A percentile compares a stretch with the other conserved stretches of the same genome.
These are phyloP conservation scores for Zygoascus biomembranicola DNA, from an alignment of 805 yeast species.

Conservation along the genomic window DNA sequence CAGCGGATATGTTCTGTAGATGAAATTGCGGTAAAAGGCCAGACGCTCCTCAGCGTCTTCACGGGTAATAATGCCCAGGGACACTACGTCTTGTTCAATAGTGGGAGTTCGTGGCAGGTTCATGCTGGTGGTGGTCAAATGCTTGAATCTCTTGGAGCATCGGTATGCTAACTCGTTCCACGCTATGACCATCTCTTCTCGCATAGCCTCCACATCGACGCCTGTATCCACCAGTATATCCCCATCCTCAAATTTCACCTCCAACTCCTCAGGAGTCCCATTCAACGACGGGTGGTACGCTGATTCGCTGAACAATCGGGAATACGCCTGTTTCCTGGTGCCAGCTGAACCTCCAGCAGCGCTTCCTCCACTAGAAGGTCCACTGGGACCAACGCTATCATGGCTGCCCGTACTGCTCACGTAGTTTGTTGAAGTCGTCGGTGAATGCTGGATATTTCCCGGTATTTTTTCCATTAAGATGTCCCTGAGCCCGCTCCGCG, in stretches of 20 bases:
- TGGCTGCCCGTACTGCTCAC: background rate
- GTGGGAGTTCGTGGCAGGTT: conserved; percentile 9
- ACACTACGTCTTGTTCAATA: conserved; percentile 33
- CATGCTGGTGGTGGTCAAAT: conserved; percentile 3
- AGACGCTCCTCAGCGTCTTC: conserved; percentile 55
- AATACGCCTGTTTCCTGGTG: background rate
- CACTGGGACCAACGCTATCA: background rate
- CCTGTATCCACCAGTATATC: conserved; percentile 5
- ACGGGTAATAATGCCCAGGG: conserved; percentile 46
- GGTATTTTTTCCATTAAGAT: background rate
- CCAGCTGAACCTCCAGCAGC: background rate
- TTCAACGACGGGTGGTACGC: conserved; percentile 9
- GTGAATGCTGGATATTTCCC: background rate
- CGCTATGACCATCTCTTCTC: conserved; percentile 14
- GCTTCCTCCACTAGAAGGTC: background rate
- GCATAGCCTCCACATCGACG: conserved; percentile 10
- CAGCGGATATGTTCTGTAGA: conserved; percentile 47
- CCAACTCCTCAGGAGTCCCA: conserved; percentile 16
- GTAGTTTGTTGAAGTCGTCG: background rate
- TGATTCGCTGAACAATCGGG: background rate
- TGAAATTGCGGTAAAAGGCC: conserved; percentile 37
- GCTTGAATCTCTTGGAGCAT: conserved; percentile 9
- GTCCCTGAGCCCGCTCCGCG: background rate
- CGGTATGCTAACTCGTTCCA: conserved; percentile 14
- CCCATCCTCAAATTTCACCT: background rate